phyloP scores from a whole-genome alignment of 495 filamentous ascomycete genomes.

The Trichoderma virens region DNA sequence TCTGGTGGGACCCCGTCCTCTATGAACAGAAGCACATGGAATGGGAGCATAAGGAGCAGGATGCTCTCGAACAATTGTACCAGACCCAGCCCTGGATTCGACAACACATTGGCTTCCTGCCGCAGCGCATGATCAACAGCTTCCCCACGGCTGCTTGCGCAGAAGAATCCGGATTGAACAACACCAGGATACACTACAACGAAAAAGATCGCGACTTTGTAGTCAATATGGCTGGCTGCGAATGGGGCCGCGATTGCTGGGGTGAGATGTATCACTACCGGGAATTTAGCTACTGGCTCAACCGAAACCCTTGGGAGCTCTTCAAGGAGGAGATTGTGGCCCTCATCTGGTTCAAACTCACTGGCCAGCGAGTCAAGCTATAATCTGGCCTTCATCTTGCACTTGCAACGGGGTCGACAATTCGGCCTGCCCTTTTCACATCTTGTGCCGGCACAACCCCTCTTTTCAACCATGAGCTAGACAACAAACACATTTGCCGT shows the following conservation, averaged over 20 bases:
- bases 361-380: conserved; percentile 46
- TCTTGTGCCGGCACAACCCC: not conserved
- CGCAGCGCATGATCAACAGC: conserved; percentile 87
- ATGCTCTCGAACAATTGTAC: conserved; percentile 90
- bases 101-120: conserved; percentile 78
- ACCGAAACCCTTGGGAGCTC: conserved; percentile 70
- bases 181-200: conserved; percentile 76
- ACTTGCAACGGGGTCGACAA: not conserved
- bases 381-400: conserved; percentile 14
- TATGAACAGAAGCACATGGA: conserved; percentile 99
- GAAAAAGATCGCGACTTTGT: conserved; percentile 81
- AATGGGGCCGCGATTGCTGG: conserved; percentile 97
- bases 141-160: conserved; percentile 84
- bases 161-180: conserved; percentile 52
- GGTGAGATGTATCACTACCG: conserved; percentile 92
- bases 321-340: conserved; percentile 53
- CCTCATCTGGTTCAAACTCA: conserved; percentile 46
- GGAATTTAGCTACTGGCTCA: conserved; percentile 77
- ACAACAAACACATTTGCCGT: conserved; percentile 9
- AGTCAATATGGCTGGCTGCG: conserved; percentile 99
- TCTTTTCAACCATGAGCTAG: not conserved
- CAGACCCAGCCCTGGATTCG: conserved; percentile 88
- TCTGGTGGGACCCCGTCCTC: conserved; percentile 97
- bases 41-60: conserved; percentile 98
- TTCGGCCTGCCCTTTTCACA: not conserved